Evolutionary conservation across 495 filamentous ascomycete genomes (phyloP).

Genomic region (Penicillium waksmanii): DNA sequence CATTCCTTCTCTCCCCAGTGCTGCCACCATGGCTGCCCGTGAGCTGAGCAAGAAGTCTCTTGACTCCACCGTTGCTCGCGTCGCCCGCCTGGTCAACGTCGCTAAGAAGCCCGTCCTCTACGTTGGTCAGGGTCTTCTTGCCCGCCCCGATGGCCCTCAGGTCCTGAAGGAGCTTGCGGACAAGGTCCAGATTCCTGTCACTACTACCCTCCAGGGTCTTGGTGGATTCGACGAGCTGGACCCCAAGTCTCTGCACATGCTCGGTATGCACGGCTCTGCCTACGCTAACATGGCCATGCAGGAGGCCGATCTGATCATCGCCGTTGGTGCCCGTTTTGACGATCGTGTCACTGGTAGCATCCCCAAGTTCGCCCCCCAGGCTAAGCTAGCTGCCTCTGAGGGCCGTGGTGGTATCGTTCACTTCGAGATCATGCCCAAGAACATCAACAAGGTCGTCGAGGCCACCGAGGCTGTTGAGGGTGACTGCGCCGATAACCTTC

Average conservation of each 20-base stretch:
- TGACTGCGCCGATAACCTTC: slow-evolving; percentile 68
- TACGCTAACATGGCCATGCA: slow-evolving; percentile 70
- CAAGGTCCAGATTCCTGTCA: slow-evolving; percentile 62
- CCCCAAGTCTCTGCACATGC: slow-evolving; percentile 64
- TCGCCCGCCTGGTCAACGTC: slow-evolving; percentile 58
- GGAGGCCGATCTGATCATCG: slow-evolving; percentile 65
- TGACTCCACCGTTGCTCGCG: slow-evolving; percentile 51
- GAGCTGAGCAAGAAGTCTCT: slow-evolving; percentile 52
- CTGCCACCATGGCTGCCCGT: slow-evolving; percentile 58
- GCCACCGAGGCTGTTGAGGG: slow-evolving; percentile 65
- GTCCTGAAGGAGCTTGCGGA: slow-evolving; percentile 60
- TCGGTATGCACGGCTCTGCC: slow-evolving; percentile 68
- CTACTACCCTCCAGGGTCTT: slow-evolving; percentile 68
- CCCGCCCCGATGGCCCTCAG: slow-evolving; percentile 53
- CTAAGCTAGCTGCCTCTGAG: slow-evolving; percentile 59
- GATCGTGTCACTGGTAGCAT: slow-evolving; percentile 62
- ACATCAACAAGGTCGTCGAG: slow-evolving; percentile 68
- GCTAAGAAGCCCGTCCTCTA: slow-evolving; percentile 65
- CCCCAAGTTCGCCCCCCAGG: slow-evolving; percentile 59
- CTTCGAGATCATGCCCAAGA: slow-evolving; percentile 68
- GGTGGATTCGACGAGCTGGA: slow-evolving; percentile 64
- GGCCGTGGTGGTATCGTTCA: slow-evolving; percentile 64
- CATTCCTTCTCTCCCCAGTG: slow-evolving; percentile 59
- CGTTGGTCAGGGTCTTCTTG: slow-evolving; percentile 62
- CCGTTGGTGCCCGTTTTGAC: slow-evolving; percentile 66